Evolutionary conservation across 176 grass and related monocot species (phyloP), one percentile per base, ranked within the genome.

Genomic region (Oryza glaberrima): DNA sequence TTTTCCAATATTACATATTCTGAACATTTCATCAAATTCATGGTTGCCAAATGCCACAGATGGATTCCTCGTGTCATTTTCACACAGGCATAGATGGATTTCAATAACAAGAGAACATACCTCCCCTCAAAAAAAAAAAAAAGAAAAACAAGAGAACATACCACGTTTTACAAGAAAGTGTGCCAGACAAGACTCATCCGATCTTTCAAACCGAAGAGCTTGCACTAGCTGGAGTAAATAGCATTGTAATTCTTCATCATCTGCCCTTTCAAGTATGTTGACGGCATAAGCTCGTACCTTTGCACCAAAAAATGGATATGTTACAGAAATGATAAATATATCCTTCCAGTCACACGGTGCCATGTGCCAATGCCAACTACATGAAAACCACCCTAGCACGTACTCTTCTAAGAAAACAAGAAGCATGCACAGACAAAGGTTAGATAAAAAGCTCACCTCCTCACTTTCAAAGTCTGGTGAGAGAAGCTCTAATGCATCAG

Each of bases 141-240:
- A 28, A 28, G 28, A 38, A 82, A 46, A 28, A 28, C 28, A 28
- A 28, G 56, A 41, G 70, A 81, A 72, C 84, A 28, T 94, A 99
- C 96, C 91, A n/a, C 91, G 93, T 47, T 96, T 91, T 51, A 99
- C 93, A 73, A 98, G 96, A 87, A 98, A 98, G 70, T 88, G 81
- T 76, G 96, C 85, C 41, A 99, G 81, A 51, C 89, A 84, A 90
- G 96, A 96, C 44, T 99, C 94, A 80, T 99, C 96, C 17, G 90
- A 94, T 99, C 90, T 92, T 77, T 99, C 96, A 88, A 99, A 99
- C 69, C 93, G 93, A 88, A 99, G 93, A 85, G 96, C 96, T 91
- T 99, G 96, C 41, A 99, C 96, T 61, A 99, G 70, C 82, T 98
- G 96, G 45, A 95, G 91, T 86, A 98, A 93, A 89, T 98, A 98